Percentiles rank a stretch among this genome's conserved stretches.
Evolutionary conservation across 2,329 filamentous ascomycete genomes (phyloP).

Genomic region (Talaromyces sp.): DNA sequence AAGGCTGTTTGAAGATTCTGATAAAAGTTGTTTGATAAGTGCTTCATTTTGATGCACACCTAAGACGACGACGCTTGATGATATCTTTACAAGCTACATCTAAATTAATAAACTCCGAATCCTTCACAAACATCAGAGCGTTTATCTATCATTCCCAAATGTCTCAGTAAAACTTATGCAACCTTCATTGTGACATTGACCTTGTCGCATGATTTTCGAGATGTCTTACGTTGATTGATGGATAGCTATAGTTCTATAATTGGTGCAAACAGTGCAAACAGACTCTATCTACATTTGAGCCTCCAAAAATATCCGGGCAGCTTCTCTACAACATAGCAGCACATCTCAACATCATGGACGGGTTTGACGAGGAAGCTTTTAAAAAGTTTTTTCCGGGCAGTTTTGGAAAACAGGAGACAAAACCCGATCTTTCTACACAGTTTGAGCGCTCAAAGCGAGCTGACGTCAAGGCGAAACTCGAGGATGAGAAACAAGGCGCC

Average conservation of each 20-base stretch:
- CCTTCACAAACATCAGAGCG: not conserved
- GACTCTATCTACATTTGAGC: not conserved
- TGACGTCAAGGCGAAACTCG: conserved; percentile 39
- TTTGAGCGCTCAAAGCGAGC: conserved; percentile 72
- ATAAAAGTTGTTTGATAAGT: not conserved
- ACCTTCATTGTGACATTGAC: not conserved
- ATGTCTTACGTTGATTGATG: conserved; percentile 8
- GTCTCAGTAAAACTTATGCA: not conserved
- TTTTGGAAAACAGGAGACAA: conserved; percentile 78
- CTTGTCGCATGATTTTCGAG: not conserved
- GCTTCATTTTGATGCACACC: not conserved
- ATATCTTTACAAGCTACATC: not conserved
- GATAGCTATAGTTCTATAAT: not conserved
- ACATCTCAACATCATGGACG: conserved; percentile 33
- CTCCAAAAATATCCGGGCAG: not conserved
- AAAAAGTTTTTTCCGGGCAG: conserved; percentile 68
- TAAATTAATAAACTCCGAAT: not conserved
- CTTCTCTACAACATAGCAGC: not conserved
- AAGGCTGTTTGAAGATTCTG: conserved; percentile 21
- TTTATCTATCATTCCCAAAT: not conserved
- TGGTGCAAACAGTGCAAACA: conserved; percentile 10
- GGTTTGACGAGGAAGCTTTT: conserved; percentile 45
- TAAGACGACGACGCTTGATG: not conserved
- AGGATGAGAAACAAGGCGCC: not conserved
- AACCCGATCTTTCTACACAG: conserved; percentile 72